Percentiles rank a stretch among this genome's conserved stretches.
Evolutionary conservation across 306 rosid genomes (phyloP).

Genomic region (Sicyos edulis): DNA sequence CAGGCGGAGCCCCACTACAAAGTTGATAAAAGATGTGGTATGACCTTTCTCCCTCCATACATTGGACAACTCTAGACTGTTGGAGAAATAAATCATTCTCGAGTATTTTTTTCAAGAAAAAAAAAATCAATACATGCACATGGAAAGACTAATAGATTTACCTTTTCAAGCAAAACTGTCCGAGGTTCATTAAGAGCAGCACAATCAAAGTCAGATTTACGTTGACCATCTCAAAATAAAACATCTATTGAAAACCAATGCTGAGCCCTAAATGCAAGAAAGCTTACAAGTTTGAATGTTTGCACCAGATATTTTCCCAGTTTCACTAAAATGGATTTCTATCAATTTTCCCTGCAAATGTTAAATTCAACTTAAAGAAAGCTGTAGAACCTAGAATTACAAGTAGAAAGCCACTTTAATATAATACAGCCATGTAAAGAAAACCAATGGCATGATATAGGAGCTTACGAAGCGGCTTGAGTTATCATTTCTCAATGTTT

Average conservation of each 20-base stretch:
- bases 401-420: conserved; percentile 15
- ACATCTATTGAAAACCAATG: not conserved
- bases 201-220: conserved; percentile 37
- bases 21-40: conserved; percentile 98
- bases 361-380: conserved; percentile 24
- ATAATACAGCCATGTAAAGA: not conserved
- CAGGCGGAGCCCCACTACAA: conserved; percentile 86
- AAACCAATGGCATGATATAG: conserved; percentile 24
- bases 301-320: conserved; percentile 96
- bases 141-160: conserved; percentile 32
- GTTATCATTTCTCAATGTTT: conserved; percentile 96
- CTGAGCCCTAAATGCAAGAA: conserved; percentile 21
- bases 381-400: conserved; percentile 14
- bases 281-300: conserved; percentile 89
- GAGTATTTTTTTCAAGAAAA: not conserved
- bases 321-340: conserved; percentile 95
- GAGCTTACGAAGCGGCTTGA: conserved; percentile 97
- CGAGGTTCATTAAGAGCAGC: conserved; percentile 26
- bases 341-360: conserved; percentile 86
- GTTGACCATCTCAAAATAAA: conserved; percentile 25
- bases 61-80: conserved; percentile 99
- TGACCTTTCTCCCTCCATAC: conserved; percentile 94
- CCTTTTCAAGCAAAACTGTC: conserved; percentile 98
- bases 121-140: conserved; percentile 2
- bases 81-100: conserved; percentile 11